Evolutionary conservation across 1,284 basidiomycete species (phyloP), one percentile per base, ranked within the genome.

Genomic region (Heterobasidion annosum): DNA sequence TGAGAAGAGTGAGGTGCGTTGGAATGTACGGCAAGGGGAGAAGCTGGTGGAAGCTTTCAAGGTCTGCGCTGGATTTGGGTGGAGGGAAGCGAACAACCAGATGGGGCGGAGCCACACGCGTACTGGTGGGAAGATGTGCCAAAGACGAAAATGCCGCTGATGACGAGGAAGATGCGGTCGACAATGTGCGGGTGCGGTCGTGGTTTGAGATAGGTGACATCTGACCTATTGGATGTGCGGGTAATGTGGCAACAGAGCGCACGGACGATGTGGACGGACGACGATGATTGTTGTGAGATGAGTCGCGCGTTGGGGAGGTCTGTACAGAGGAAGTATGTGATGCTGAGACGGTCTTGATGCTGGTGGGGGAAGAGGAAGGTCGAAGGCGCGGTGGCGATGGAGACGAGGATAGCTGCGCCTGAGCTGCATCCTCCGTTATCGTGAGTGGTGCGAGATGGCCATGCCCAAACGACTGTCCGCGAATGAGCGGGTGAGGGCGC

Each of bases 401-500:
- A 7, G 73, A 68, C 0, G 76, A 71, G 15, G 75, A 70, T 54
- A 77, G 67, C 55, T 71, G 65, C 12, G 71, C 68, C 55, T 71
- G 71, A 10, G 76, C 76, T 42, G 74, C 69, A 57, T 82, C 78
- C 6, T 78, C 71, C 8, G 78, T 78, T 43, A 82, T 77, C 0
- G 64, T 68, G 63, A 59, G 40, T 60, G 63, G 35, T 50, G 61
- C 59, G 16, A 62, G 50, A 56, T 50, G 63, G 3, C 63, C 67
- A 59, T 76, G 74, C 9, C 81, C 79, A 56, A 76, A 80, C 0
- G 86, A 86, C 59, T 82, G 75, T 8, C 84, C 85, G 54, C 86
- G 82, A 58, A 89, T 87, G 51, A 89, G 74, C 7, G 86, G 87
- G 63, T 89, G 86, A 0, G 83, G 85, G 18, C 83, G 82, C 51